Evolutionary conservation across 192 early-diverging fungal species (phyloP), one percentile per base, ranked within the genome.

Genomic region (Entomortierella chlamydospora): DNA sequence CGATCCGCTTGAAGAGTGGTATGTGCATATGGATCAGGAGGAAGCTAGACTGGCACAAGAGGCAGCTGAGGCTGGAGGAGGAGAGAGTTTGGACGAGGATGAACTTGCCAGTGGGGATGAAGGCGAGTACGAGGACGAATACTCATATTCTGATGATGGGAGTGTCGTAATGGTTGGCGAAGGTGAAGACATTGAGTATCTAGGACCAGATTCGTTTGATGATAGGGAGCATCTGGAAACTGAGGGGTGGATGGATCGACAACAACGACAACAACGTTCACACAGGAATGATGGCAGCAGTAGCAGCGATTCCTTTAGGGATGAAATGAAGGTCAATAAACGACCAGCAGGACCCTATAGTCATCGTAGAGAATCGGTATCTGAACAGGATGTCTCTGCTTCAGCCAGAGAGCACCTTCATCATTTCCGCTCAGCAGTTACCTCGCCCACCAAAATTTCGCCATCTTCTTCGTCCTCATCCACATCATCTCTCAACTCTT

Each of bases 1-100:
- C 2, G 92, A 93, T 64, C 92, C 92, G 0, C 90, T 91, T 54
- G 86, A 90, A 34, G 93, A 93, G 81, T 92, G 93, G 80, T 94
- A 94, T 67, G 51, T 88, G 23, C 83, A 86, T 7, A 89, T 87
- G 47, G 86, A 88, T 45, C 83, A 85, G 43, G 81, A 87, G 15
- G 76, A 70, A 13, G 68, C 78, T 20, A 52, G 78, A 10, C 57
- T 82, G 13, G 82, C 83, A 39, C 61, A 82, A 31, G 71, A 71
- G 42, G 72, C 65, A 28, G 73, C 74, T 8, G 73, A 79, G 10
- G 74, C 68, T 9, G 82, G 83, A 34, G 72, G 70, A 47, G 73
- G 63, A 7, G 81, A 79, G 49, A 70, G 70, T 26, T 41, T 77
- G 60, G 68, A 72, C 41, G 54, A 65, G 26, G 57, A 77, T 29